A percentile compares a stretch with the other conserved stretches of the same genome.
These are phyloP conservation scores for Amaranthus hypochondriacus DNA, from an alignment of 148 eudicot species.

Conservation along the genomic window DNA sequence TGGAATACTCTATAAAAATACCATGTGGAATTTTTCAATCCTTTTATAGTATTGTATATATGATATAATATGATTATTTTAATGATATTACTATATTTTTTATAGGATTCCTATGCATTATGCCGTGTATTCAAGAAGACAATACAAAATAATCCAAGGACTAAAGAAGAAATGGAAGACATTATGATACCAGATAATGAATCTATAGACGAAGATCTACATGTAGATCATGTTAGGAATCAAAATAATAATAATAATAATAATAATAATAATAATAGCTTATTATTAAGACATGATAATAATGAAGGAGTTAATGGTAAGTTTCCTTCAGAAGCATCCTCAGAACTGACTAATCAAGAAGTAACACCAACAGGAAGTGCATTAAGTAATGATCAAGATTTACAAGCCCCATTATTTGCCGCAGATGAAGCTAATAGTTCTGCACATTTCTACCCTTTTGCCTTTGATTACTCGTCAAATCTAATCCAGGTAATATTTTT, in stretches of 20 bases:
- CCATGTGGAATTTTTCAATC: too few species aligned
- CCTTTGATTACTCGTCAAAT: constrained; percentile 24
- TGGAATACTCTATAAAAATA: too few species aligned
- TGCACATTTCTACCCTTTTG: constrained; percentile 29
- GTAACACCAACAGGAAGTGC: constrained; percentile 36
- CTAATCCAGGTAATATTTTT: constrained; percentile 23
- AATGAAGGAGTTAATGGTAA: constrained; percentile 11
- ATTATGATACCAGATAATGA: constrained; percentile 4
- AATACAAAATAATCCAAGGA: constrained; percentile 15
- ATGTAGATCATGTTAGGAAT: background rate
- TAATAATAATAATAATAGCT: background rate
- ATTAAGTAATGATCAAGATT: constrained; percentile 30
- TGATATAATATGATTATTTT: too few species aligned
- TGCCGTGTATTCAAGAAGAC: constrained; percentile 33
- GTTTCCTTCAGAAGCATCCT: constrained; percentile 29
- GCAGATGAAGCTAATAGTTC: constrained; percentile 37
- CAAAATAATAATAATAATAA: background rate
- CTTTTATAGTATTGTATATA: too few species aligned
- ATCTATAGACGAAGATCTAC: constrained; percentile 21
- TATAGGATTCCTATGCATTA: constrained; percentile 30
- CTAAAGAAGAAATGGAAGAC: constrained; percentile 13
- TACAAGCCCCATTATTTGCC: constrained; percentile 26
- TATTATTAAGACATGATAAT: constrained; percentile 1
- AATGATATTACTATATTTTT: too few species aligned
- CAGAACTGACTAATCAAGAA: constrained; percentile 34